Evolutionary conservation across 805 yeast genomes (phyloP), one percentile per base, ranked within the genome.

Genomic region (Candida namnaoensis): DNA sequence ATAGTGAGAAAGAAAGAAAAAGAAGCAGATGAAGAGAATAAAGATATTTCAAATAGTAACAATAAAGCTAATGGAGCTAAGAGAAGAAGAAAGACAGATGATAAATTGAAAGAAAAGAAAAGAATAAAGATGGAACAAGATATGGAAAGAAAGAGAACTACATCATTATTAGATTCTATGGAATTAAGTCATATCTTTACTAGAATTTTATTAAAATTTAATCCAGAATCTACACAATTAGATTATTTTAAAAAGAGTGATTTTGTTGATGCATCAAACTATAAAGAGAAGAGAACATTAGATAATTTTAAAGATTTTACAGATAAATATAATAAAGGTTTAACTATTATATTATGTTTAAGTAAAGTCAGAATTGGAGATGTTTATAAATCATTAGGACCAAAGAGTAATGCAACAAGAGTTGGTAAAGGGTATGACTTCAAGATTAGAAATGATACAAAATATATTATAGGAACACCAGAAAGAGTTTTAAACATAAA

Each of bases 311-410:
- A 73, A 3, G 64, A 62, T 23, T 88, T 78, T 54, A 61, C 87
- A 30, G 65, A 66, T 34, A 59, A 63, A 34, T 74, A 69, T 45
- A 74, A 82, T 53, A 68, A 58, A 48, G 62, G 72, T 27, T 52
- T 61, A n/a, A 62, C 70, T 1, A 51, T 66, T 65, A 72, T 61
- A 57, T 78, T 47, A 60, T 81, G 90, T 1, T 73, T 83, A 68
- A 86, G 95, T 0, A 93, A 95, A 10, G 66, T 88, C 24, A 72
- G 97, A 49, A 93, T 88, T 2, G 91, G 96, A 53, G 96, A 90
- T 52, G 71, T 88, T 3, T 82, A 75, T 54, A 73, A 95, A 48
- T 78, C 84, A 1, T 54, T 75, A 60, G 58, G 58, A 0, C 53
- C 56, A 28, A 54, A 56, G 34, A 38, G 57, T 2, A 50, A 48